phyloP scores from a whole-genome alignment of 1,139 yeast genomes.

The Scheffersomyces titani region DNA sequence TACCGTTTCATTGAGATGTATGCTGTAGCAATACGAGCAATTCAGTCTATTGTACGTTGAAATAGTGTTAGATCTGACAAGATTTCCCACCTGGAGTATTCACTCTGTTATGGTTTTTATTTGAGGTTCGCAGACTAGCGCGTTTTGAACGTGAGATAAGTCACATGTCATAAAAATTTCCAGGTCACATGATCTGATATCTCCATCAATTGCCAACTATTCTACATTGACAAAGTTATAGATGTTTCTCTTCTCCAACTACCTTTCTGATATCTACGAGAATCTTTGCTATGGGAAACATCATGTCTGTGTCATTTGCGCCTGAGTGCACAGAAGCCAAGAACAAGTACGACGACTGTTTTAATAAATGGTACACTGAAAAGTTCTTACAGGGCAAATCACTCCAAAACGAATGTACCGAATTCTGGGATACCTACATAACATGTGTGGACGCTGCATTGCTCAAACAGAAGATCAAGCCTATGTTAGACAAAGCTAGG shows the following conservation, averaged over 20 bases:
- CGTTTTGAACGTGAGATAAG: neutral
- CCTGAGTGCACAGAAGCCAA: conserved; percentile 93
- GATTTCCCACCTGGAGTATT: neutral
- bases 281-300: conserved; percentile 58
- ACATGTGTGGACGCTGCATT: conserved; percentile 79
- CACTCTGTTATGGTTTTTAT: neutral
- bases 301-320: conserved; percentile 92
- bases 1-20: conserved; percentile 33
- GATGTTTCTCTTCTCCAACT: neutral
- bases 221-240: neutral
- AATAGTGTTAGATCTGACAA: neutral
- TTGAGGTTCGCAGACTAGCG: neutral
- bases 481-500: conserved; percentile 89
- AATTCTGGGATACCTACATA: conserved; percentile 83
- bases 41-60: neutral
- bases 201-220: neutral
- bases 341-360: conserved; percentile 85
- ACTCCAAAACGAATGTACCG: conserved; percentile 84
- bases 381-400: conserved; percentile 74
- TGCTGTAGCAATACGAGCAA: neutral
- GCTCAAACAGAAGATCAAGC: conserved; percentile 69
- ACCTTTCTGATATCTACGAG: neutral
- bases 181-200: neutral
- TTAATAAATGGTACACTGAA: conserved; percentile 95
- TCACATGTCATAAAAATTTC: too few relatives aligned